Conservation (phyloP, 352 stramenopile genomes). For the Globisporangium barbulae region DNA sequence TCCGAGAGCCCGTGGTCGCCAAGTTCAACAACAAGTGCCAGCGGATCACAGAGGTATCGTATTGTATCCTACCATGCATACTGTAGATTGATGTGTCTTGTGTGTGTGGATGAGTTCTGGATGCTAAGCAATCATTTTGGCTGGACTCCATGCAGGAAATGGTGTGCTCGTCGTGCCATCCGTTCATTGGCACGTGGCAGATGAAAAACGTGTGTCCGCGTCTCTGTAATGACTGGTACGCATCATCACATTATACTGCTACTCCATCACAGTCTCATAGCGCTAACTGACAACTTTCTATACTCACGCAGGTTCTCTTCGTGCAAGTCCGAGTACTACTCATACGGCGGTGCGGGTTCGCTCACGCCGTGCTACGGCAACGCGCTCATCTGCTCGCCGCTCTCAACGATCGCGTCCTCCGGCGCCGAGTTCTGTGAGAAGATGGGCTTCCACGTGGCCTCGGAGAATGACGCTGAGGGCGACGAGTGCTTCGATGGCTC, state of each 20-base stretch:
- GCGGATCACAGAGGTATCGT: slow-evolving; percentile 40
- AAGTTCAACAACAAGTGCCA: slow-evolving; percentile 73
- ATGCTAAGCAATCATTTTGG: background rate
- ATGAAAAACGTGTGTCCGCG: slow-evolving; percentile 72
- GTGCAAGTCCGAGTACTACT: slow-evolving; percentile 76
- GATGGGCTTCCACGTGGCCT: slow-evolving; percentile 81
- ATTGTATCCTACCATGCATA: too few species aligned
- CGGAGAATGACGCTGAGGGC: slow-evolving; percentile 58
- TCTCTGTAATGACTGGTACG: slow-evolving; percentile 75
- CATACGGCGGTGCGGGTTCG: slow-evolving; percentile 49
- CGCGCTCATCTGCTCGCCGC: slow-evolving; percentile 72
- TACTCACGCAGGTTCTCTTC: slow-evolving; percentile 30
- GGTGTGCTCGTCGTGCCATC: slow-evolving; percentile 77
- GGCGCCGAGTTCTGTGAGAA: slow-evolving; percentile 66
- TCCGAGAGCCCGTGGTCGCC: slow-evolving; percentile 72
- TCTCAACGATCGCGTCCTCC: slow-evolving; percentile 49
- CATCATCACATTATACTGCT: background rate
- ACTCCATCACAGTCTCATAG: background rate
- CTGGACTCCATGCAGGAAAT: slow-evolving; percentile 48
- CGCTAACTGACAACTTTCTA: background rate
- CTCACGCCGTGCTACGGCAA: slow-evolving; percentile 81
- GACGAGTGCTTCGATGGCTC: slow-evolving; percentile 83
- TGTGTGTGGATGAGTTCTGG: background rate
- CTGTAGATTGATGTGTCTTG: background rate
- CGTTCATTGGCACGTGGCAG: slow-evolving; percentile 68